Evolutionary conservation across 164 flowering plant genomes (phyloP), one percentile per base, ranked within the genome.

Genomic region (Nymphaea colorata): DNA sequence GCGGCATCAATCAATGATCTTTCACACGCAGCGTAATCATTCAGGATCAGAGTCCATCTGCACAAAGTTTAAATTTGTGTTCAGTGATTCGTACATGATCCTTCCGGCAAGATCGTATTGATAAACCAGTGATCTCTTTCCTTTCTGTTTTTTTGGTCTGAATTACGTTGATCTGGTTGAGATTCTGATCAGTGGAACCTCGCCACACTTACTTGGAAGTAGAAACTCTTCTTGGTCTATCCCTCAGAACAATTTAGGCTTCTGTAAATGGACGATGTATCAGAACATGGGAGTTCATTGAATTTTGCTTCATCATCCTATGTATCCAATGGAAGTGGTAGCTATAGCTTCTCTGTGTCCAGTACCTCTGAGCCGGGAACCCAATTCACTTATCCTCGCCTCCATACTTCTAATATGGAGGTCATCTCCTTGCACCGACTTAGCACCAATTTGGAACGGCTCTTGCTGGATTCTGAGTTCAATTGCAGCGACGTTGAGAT

Each of bases 261-360:
- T 4, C 55, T 47, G 12, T 47, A 47, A 12, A 74, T 74, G 76
- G 64, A 6, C 3, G 67, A 70, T 60, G 60, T n/a, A 7, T 6
- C 64, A 5, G 92, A 85, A 61, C 81, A 82, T 55, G 84, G 87
- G 8, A 80, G 88, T 5, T 80, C 87, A 61, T 68, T 86, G 76
- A 87, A 88, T 72, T 84, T 83, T 67, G 76, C 82, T 55, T 82
- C 89, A n/a, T 75, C 86, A 60, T 82, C 87, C 63, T 77, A 74
- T 70, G 14, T 82, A 60, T 80, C 90, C 10, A 88, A 86, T 80
- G 87, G 85, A 3, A 69, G 73, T 11, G 64, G 64, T 51, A 16
- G 64, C 71, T 72, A 43, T 44, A 79, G 67, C 68, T 18, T 68
- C 55, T 64, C 77, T 14, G 47, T 74, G 11, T 64, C 74, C 43